A percentile compares a stretch with the other conserved stretches of the same genome.
Conservation (phyloP, 1,284 basidiomycete species). For the Cryptococcus neoformans region DNA sequence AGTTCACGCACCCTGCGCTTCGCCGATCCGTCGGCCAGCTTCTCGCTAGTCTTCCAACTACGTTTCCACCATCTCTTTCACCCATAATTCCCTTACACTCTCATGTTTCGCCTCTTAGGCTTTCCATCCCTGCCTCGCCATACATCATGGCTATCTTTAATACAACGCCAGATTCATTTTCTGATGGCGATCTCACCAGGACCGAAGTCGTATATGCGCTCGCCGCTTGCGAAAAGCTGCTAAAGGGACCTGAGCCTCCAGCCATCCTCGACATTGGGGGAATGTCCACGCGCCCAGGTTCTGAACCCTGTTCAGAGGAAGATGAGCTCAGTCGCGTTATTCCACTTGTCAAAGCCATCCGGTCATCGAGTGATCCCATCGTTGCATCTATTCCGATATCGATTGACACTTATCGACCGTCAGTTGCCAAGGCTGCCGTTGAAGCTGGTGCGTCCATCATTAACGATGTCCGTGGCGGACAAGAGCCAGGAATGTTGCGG, state of each 20-base stretch:
- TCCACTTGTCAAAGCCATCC: constrained; percentile 59
- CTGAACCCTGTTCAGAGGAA: constrained; percentile 62
- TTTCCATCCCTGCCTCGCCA: constrained; percentile 51
- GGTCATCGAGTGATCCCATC: constrained; percentile 23
- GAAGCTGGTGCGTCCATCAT: constrained; percentile 85
- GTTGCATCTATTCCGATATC: constrained; percentile 61
- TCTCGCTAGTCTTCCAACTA: constrained; percentile 55
- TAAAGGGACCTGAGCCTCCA: constrained; percentile 35
- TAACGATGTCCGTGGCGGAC: constrained; percentile 84
- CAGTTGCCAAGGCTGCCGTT: constrained; percentile 74
- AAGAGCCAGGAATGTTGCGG: constrained; percentile 62
- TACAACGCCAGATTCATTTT: constrained; percentile 95
- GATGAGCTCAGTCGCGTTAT: constrained; percentile 76
- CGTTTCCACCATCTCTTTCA: constrained; percentile 54
- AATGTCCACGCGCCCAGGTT: constrained; percentile 79
- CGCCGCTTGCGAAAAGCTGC: constrained; percentile 20
- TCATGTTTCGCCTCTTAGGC: constrained; percentile 57
- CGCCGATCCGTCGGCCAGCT: constrained; percentile 52
- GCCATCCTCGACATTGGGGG: constrained; percentile 91
- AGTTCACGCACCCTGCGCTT: constrained; percentile 62
- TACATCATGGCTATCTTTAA: constrained; percentile 93
- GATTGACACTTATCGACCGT: constrained; percentile 86
- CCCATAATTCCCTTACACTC: constrained; percentile 41
- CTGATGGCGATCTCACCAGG: constrained; percentile 64
- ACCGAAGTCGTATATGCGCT: constrained; percentile 30